phyloP scores from a whole-genome alignment of 768 basidiomycete species.

The Russula foetens region DNA sequence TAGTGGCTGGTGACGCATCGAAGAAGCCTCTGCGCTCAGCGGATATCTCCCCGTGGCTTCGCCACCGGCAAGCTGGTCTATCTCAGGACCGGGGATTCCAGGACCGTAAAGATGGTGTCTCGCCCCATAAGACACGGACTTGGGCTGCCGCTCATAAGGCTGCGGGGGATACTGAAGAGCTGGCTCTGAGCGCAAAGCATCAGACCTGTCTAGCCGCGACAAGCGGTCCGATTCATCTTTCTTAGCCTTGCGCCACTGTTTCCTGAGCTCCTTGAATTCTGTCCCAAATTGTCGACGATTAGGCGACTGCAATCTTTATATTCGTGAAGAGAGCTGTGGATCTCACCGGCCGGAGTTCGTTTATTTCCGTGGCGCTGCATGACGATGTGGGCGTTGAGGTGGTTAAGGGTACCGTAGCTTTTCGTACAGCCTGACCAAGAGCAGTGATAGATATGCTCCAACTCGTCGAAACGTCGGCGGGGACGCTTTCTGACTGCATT shows the following conservation, averaged over 20 bases:
- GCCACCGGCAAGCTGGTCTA: constrained; percentile 2
- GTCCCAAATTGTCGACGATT: constrained; percentile 20
- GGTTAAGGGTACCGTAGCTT: constrained; percentile 91
- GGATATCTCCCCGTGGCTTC: constrained; percentile 6
- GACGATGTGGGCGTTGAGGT: constrained; percentile 95
- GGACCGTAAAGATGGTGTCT: constrained; percentile 12
- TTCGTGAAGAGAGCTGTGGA: constrained; percentile 1
- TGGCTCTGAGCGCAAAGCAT: constrained; percentile 5
- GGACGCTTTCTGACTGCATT: constrained; percentile 79
- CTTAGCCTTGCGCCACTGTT: constrained; percentile 92
- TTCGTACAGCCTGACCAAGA: constrained; percentile 54
- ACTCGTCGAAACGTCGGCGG: constrained; percentile 87
- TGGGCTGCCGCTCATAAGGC: constrained; percentile 1
- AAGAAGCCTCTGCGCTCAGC: neutral
- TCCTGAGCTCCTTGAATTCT: constrained; percentile 99
- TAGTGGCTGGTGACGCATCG: constrained; percentile 4
- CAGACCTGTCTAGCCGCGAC: constrained; percentile 1
- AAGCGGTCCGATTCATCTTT: constrained; percentile 44
- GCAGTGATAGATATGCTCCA: constrained; percentile 88
- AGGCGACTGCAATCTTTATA: constrained; percentile 7
- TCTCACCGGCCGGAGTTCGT: constrained; percentile 81
- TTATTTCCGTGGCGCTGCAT: constrained; percentile 96
- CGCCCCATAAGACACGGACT: constrained; percentile 1
- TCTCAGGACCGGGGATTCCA: constrained; percentile 11
- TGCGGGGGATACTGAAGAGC: neutral